Evolutionary conservation across 2,329 filamentous ascomycete species (phyloP).

Genomic region (Aspergillus phoenicis): DNA sequence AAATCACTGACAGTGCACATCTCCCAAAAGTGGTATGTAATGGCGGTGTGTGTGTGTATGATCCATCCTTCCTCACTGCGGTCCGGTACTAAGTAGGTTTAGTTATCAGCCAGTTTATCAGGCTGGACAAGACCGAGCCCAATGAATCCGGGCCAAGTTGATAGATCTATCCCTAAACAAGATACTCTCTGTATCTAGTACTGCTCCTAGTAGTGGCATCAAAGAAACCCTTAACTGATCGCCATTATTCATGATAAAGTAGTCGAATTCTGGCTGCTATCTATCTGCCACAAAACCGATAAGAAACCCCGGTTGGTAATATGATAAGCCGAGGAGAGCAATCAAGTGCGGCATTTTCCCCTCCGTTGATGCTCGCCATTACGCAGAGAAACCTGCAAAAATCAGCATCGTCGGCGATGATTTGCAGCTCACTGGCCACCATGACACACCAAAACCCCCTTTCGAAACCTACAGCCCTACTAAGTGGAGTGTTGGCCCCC

Average conservation of each 20-base stretch:
- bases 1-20: too few species aligned
- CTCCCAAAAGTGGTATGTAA: not conserved
- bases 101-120: not conserved
- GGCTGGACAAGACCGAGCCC: not conserved
- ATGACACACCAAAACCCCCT: slow-evolving; percentile 28
- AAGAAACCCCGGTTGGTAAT: not conserved
- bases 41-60: not conserved
- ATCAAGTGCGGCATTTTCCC: slow-evolving; percentile 27
- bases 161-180: not conserved
- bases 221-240: not conserved
- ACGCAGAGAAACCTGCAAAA: slow-evolving; percentile 24
- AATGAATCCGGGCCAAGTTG: not conserved
- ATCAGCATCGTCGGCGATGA: slow-evolving; percentile 20
- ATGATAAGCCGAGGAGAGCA: slow-evolving; percentile 2
- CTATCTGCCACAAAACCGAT: slow-evolving; percentile 15
- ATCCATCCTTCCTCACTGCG: too few species aligned
- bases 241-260: slow-evolving; percentile 17
- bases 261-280: slow-evolving; percentile 2
- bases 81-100: too few species aligned
- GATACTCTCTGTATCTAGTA: too few species aligned
- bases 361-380: slow-evolving; percentile 11
- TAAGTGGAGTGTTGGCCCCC: slow-evolving; percentile 21
- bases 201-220: too few species aligned
- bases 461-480: slow-evolving; percentile 23
- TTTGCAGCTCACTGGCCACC: slow-evolving; percentile 28